Conservation (phyloP, 2,329 filamentous ascomycete species). For the Chaetomium olivaceum region DNA sequence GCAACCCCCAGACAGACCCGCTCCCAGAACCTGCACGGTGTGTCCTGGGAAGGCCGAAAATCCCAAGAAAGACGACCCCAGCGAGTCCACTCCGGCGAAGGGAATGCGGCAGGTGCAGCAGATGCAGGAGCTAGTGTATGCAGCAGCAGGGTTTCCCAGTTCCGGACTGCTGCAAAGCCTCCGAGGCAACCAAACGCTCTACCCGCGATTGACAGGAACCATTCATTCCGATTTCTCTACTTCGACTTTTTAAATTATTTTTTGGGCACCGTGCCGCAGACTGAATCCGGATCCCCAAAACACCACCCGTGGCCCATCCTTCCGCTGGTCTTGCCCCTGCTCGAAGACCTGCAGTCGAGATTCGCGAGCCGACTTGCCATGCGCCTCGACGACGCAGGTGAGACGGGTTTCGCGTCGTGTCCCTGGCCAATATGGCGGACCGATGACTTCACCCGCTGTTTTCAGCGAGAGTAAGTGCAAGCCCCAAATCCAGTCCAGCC, state of each 20-base stretch:
- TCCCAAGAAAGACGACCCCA: constrained; percentile 4
- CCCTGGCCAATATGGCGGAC: constrained; percentile 61
- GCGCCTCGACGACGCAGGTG: constrained; percentile 29
- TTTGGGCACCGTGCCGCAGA: background rate
- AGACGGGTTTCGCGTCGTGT: constrained; percentile 56
- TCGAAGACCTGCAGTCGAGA: constrained; percentile 4
- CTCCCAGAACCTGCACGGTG: background rate
- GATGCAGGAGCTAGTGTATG: background rate
- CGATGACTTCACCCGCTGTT: constrained; percentile 65
- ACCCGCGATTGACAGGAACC: background rate
- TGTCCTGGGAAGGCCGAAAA: background rate
- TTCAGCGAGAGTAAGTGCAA: constrained; percentile 64
- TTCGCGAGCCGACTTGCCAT: constrained; percentile 11
- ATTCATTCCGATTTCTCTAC: background rate
- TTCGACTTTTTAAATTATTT: background rate
- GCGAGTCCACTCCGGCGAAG: background rate
- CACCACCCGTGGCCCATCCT: background rate
- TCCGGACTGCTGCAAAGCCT: background rate
- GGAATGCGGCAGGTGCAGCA: constrained; percentile 9
- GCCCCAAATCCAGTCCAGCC: background rate
- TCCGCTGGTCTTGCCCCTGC: background rate
- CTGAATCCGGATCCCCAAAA: background rate
- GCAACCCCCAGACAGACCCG: background rate
- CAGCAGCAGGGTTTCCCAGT: constrained; percentile 4
- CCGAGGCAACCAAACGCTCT: background rate